phyloP scores from a whole-genome alignment of 768 basidiomycete genomes.

The Leccinum longicurvipes region DNA sequence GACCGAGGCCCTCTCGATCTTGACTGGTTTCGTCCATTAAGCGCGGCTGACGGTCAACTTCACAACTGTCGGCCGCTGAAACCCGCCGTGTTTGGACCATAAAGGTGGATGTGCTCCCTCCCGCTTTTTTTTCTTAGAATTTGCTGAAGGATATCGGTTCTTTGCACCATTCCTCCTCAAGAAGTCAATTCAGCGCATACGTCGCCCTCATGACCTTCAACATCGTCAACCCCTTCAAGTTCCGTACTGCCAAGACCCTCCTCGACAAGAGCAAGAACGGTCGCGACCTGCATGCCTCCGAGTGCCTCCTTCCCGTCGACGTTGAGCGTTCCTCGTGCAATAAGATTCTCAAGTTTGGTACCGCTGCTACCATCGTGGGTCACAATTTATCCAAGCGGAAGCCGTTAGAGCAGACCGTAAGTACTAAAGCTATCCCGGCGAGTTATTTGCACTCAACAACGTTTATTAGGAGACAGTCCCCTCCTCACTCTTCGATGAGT shows the following conservation, averaged over 20 bases:
- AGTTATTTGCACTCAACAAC: not conserved
- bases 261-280: conserved; percentile 2
- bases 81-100: conserved; percentile 6
- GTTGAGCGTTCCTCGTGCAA: not conserved
- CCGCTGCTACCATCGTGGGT: not conserved
- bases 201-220: conserved; percentile 12
- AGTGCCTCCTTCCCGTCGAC: not conserved
- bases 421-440: not conserved
- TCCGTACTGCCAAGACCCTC: conserved; percentile 2
- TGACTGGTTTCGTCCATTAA: not conserved
- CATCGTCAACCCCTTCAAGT: conserved; percentile 13
- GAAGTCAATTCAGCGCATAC: not conserved
- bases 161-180: conserved; percentile 1
- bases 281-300: not conserved
- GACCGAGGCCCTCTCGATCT: not conserved
- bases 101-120: not conserved
- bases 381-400: not conserved
- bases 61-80: conserved; percentile 5
- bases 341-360: conserved; percentile 9
- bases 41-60: conserved; percentile 16
- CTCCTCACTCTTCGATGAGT: not conserved
- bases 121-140: not conserved
- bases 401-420: conserved; percentile 7
- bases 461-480: not conserved
- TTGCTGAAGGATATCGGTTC: conserved; percentile 1